phyloP scores from a whole-genome alignment of 176 grass and related monocot genomes.

The Avena sativa region DNA sequence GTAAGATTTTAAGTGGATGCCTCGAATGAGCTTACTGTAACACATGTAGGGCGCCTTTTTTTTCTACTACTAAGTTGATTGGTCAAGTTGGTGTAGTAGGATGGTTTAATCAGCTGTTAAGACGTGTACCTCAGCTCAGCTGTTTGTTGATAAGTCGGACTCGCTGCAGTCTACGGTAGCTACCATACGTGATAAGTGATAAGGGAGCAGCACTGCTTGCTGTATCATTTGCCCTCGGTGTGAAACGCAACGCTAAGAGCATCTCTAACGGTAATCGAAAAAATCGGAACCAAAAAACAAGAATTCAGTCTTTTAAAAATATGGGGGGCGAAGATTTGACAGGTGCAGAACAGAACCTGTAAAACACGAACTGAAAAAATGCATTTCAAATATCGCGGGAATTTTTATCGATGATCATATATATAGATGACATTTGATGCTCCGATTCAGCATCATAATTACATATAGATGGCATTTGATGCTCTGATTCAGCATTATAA shows the following conservation, averaged over 20 bases:
- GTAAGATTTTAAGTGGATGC: conserved; percentile 31
- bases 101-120: background rate
- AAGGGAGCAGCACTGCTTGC: conserved; percentile 29
- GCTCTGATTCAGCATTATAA: too few species aligned
- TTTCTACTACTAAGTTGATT: background rate
- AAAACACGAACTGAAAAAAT: too few species aligned
- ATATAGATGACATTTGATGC: too few species aligned
- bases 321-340: too few species aligned
- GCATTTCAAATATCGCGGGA: too few species aligned
- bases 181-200: conserved; percentile 25
- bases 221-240: conserved; percentile 12
- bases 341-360: too few species aligned
- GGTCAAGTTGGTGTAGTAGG: conserved; percentile 16
- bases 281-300: too few species aligned
- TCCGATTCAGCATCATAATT: too few species aligned
- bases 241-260: background rate
- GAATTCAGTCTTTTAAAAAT: too few species aligned
- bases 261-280: too few species aligned
- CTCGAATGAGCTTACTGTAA: background rate
- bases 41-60: background rate
- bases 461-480: too few species aligned
- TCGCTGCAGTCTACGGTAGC: background rate
- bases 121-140: background rate
- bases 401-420: too few species aligned
- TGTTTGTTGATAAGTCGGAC: background rate